Percentiles rank a stretch among this genome's conserved stretches.
phyloP scores from a whole-genome alignment of 2,329 filamentous ascomycete species.

The Colletotrichum sp. region DNA sequence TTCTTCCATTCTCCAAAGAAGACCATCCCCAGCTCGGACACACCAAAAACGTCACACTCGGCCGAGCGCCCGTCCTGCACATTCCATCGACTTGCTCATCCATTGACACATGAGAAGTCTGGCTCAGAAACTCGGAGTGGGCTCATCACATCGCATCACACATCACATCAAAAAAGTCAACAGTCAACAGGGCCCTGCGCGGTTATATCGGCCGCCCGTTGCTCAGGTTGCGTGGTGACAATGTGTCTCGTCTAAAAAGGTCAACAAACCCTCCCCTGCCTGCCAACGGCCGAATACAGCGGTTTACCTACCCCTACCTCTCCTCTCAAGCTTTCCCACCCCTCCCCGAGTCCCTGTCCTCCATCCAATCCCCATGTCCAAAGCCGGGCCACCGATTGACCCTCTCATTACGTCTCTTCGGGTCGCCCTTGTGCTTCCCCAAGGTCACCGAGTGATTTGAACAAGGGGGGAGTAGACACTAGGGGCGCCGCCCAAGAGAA shows the following conservation, averaged over 20 bases:
- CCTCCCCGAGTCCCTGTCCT: not conserved
- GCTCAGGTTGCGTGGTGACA: conserved; percentile 12
- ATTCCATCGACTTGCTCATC: not conserved
- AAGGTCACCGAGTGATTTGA: not conserved
- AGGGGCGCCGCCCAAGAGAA: not conserved
- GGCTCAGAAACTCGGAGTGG: not conserved
- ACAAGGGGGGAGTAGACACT: not conserved
- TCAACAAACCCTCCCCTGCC: conserved; percentile 10
- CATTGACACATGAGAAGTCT: not conserved
- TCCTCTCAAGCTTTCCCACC: not conserved
- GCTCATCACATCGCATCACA: not conserved
- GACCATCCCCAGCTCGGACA: not conserved
- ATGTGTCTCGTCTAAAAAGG: conserved; percentile 15
- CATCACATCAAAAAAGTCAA: not conserved
- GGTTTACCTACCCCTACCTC: conserved; percentile 14
- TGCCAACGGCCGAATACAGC: not conserved
- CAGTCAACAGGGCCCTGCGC: not conserved
- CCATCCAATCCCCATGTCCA: not conserved
- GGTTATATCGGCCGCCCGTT: not conserved
- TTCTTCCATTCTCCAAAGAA: not conserved
- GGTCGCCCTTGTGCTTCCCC: not conserved
- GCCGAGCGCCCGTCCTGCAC: not conserved
- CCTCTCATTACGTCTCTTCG: conserved; percentile 4
- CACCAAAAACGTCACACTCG: not conserved
- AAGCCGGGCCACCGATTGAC: not conserved